These are phyloP conservation scores for Bipolaris cookei DNA, from an alignment of 2,329 filamentous ascomycete genomes.

Conservation along the genomic window DNA sequence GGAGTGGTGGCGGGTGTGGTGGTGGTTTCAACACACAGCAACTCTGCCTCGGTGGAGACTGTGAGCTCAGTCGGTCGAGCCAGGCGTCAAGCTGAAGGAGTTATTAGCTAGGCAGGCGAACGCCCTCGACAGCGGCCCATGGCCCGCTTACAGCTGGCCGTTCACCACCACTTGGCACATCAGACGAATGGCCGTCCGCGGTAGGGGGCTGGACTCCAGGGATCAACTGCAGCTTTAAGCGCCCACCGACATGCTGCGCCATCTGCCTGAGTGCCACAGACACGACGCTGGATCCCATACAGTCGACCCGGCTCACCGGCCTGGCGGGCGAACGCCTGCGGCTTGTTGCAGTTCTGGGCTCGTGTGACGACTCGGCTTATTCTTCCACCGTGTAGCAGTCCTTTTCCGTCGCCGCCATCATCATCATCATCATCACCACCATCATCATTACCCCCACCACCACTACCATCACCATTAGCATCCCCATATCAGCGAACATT, in stretches of 20 bases:
- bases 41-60: conserved; percentile 19
- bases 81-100: conserved; percentile 12
- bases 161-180: conserved; percentile 16
- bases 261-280: conserved; percentile 14
- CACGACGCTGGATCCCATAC: conserved; percentile 22
- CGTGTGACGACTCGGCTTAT: not conserved
- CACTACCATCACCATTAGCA: not conserved
- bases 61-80: conserved; percentile 8
- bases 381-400: not conserved
- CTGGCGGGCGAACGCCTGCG: not conserved
- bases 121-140: conserved; percentile 10
- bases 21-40: conserved; percentile 27
- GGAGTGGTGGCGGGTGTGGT: conserved; percentile 7
- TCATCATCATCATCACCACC: not conserved
- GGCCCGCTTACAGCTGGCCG: conserved; percentile 20
- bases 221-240: conserved; percentile 21
- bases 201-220: conserved; percentile 13
- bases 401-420: not conserved
- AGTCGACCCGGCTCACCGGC: not conserved
- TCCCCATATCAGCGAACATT: conserved; percentile 12
- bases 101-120: conserved; percentile 14
- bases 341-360: not conserved
- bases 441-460: not conserved
- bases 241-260: conserved; percentile 14
- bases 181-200: conserved; percentile 16